These are phyloP conservation scores for Bimuria novae-zelandiae DNA, from an alignment of 2,329 filamentous ascomycete species.

Conservation along the genomic window DNA sequence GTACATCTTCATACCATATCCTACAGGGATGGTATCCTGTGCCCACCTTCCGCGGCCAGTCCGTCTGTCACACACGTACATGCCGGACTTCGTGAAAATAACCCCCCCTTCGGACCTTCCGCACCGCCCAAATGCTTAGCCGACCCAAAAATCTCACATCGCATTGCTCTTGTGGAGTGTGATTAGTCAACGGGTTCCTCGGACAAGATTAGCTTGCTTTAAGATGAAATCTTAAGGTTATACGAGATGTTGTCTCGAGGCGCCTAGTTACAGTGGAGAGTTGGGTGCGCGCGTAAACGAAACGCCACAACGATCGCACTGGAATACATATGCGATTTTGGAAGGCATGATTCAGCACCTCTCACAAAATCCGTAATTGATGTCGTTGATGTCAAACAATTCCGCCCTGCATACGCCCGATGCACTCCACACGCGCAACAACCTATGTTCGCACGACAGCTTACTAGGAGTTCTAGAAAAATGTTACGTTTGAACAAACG, in stretches of 20 bases:
- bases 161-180: not conserved
- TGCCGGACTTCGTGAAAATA: not conserved
- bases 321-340: not conserved
- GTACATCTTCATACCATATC: not conserved
- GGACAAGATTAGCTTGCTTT: not conserved
- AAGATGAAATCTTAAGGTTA: not conserved
- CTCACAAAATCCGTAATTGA: not conserved
- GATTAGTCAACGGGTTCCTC: not conserved
- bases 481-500: not conserved
- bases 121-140: slow-evolving; percentile 1
- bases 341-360: not conserved
- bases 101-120: not conserved
- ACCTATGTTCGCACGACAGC: not conserved
- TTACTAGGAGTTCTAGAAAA: not conserved
- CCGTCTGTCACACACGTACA: not conserved
- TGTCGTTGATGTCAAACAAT: not conserved
- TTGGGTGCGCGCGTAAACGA: not conserved
- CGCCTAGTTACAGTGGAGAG: not conserved
- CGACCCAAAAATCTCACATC: not conserved
- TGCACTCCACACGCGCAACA: not conserved
- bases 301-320: not conserved
- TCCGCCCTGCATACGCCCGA: slow-evolving; percentile 2
- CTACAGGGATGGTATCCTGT: not conserved
- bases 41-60: not conserved
- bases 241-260: not conserved